Evolutionary conservation across 2,329 filamentous ascomycete species (phyloP).

Genomic region (Fusarium guadeloupense): DNA sequence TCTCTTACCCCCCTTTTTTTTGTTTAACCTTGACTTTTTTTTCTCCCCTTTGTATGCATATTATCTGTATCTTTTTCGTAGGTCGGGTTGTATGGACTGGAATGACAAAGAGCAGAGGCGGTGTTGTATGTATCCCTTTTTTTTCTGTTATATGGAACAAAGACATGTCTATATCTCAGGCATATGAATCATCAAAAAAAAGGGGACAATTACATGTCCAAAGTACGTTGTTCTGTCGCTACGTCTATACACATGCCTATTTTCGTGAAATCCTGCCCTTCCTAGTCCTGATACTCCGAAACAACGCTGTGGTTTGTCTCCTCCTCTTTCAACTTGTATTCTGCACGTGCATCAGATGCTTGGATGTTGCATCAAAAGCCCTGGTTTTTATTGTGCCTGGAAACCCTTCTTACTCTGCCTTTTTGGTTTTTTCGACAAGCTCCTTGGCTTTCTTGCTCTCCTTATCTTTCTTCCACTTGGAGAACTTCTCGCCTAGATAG

Average conservation of each 20-base stretch:
- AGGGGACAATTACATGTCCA: conserved; percentile 5
- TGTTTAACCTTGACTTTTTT: neutral
- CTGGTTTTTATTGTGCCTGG: conserved; percentile 22
- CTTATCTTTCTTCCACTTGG: conserved; percentile 66
- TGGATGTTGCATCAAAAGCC: neutral
- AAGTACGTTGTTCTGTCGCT: conserved; percentile 14
- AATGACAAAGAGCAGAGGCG: conserved; percentile 8
- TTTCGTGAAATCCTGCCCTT: conserved; percentile 2
- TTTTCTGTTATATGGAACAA: conserved; percentile 26
- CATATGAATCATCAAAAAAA: neutral
- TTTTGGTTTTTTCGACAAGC: conserved; percentile 27
- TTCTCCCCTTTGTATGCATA: conserved; percentile 32
- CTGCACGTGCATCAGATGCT: neutral
- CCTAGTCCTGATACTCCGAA: conserved; percentile 24
- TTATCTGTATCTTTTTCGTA: conserved; percentile 16
- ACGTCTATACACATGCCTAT: conserved; percentile 17
- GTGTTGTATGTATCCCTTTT: conserved; percentile 16
- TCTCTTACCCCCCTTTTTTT: conserved; percentile 18
- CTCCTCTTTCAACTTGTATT: neutral
- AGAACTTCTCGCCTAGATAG: conserved; percentile 85
- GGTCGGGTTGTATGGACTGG: conserved; percentile 4
- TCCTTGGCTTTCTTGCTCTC: conserved; percentile 39
- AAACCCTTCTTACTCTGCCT: too few species aligned
- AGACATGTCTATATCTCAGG: conserved; percentile 25
- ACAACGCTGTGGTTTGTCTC: neutral